Percentiles rank a stretch among this genome's conserved stretches.
phyloP scores from a whole-genome alignment of 1,139 yeast genomes.

The Hanseniaspora gamundiae region DNA sequence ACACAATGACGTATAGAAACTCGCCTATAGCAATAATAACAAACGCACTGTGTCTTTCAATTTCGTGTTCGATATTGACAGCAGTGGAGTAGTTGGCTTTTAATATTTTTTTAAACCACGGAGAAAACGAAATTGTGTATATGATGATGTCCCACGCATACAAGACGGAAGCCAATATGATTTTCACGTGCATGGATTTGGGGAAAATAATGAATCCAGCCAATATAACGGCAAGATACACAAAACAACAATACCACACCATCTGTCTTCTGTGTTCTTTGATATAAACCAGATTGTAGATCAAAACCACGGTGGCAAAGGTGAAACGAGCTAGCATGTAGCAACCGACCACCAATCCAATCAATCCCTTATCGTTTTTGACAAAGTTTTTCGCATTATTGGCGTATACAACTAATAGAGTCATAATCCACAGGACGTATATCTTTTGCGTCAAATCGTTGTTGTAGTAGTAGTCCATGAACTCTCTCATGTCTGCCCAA shows the following conservation, averaged over 20 bases:
- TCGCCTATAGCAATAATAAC: slow-evolving; percentile 59
- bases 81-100: slow-evolving; percentile 43
- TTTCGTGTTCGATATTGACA: slow-evolving; percentile 54
- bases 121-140: slow-evolving; percentile 33
- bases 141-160: slow-evolving; percentile 32
- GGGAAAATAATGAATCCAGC: slow-evolving; percentile 34
- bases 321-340: slow-evolving; percentile 16
- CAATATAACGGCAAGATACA: slow-evolving; percentile 27
- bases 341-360: slow-evolving; percentile 17
- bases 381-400: slow-evolving; percentile 30
- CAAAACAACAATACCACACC: slow-evolving; percentile 29
- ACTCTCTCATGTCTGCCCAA: slow-evolving; percentile 54
- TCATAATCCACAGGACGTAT: slow-evolving; percentile 43
- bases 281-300: slow-evolving; percentile 36
- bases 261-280: slow-evolving; percentile 45
- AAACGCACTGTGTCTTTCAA: slow-evolving; percentile 46
- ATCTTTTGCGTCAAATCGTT: slow-evolving; percentile 47
- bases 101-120: slow-evolving; percentile 33
- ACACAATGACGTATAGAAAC: slow-evolving; percentile 43
- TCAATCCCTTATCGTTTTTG: slow-evolving; percentile 21
- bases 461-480: slow-evolving; percentile 51
- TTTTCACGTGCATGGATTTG: slow-evolving; percentile 20
- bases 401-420: slow-evolving; percentile 38
- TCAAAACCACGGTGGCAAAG: slow-evolving; percentile 18
- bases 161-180: slow-evolving; percentile 35